Base-by-base conservation (phyloP, 768 basidiomycete species). In the Pleurotus cornucopiae region DNA sequence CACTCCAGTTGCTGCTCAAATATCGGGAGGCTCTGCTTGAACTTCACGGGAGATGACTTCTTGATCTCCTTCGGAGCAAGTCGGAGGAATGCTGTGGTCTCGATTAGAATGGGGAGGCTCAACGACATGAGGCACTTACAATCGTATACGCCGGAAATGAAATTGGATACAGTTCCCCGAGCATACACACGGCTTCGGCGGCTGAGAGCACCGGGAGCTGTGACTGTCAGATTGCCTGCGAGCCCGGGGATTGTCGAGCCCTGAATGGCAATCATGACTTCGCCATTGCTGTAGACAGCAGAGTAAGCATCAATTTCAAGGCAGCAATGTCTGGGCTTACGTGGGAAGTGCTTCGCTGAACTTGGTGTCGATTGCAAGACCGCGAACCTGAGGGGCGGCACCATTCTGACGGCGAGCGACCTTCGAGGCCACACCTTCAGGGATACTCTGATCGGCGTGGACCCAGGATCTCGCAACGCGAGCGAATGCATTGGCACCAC, bases 371-470 rank as follows among this genome's bases (percentile, higher is more conserved):
- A 82, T 62, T 3, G 64, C 62, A 7, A 82, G 68, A 1, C 70
- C 75, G 53, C 71, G 69, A n/a, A 79, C 77, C 14, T 66, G 61
- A 1, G 73, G 68, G 6, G 71, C 73, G 56, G 72, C 70, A 18
- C 71, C 65, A 54, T 64, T 65, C 47, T 59, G 58, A 9, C 70
- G 61, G 20, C 68, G 65, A 6, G 60, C 53, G 13, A 72, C 71
- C 4, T 61, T 59, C 12, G 54, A 54, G 3, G 67, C 64, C 14
- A 74, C 57, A 20, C 49, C 55, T 0, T 60, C 49, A 0, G 78
- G 76, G 11, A 80, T 66, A 14, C 71, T 69, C 62, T 81, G 80
- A 59, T 82, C 71, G 38, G 69, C 63, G 34, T 76, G 67, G 12
- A 69, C 63, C 73, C 73, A 77, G 13, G 73, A 68, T 5, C 63